Conservation (phyloP, 306 rosid species). For the Cercis canadensis region DNA sequence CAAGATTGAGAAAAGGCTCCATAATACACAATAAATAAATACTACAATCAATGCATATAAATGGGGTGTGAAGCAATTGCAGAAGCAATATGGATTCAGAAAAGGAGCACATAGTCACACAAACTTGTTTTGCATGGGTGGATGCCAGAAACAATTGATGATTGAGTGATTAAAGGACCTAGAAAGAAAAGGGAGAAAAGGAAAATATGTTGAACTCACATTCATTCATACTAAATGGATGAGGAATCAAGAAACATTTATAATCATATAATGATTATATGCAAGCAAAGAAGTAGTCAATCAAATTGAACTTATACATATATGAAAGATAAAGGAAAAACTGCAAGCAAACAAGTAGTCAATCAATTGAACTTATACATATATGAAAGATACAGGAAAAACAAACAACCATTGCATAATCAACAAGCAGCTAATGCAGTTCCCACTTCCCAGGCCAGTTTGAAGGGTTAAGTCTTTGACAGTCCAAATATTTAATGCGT, state of each 20-base stretch:
- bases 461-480: constrained; percentile 23
- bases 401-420: not conserved
- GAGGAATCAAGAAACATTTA: constrained; percentile 8
- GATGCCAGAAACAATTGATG: not conserved
- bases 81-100: constrained; percentile 26
- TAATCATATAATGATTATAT: constrained; percentile 7
- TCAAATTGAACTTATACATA: constrained; percentile 10
- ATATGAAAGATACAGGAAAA: not conserved
- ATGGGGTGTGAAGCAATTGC: constrained; percentile 15
- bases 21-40: constrained; percentile 23
- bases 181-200: constrained; percentile 1
- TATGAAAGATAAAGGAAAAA: not conserved
- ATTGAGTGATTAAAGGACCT: constrained; percentile 1
- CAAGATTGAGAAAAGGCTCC: constrained; percentile 18
- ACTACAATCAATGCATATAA: constrained; percentile 1
- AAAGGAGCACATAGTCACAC: constrained; percentile 7
- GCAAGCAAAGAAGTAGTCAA: not conserved
- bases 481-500: not conserved
- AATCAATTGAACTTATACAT: constrained; percentile 6
- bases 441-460: not conserved
- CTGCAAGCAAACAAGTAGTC: not conserved
- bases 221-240: constrained; percentile 5
- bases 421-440: not conserved
- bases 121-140: constrained; percentile 2
- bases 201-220: not conserved